Percentiles rank a stretch among this genome's conserved stretches.
Evolutionary conservation across 495 filamentous ascomycete genomes (phyloP).

Genomic region (Glutinoglossum americanum): DNA sequence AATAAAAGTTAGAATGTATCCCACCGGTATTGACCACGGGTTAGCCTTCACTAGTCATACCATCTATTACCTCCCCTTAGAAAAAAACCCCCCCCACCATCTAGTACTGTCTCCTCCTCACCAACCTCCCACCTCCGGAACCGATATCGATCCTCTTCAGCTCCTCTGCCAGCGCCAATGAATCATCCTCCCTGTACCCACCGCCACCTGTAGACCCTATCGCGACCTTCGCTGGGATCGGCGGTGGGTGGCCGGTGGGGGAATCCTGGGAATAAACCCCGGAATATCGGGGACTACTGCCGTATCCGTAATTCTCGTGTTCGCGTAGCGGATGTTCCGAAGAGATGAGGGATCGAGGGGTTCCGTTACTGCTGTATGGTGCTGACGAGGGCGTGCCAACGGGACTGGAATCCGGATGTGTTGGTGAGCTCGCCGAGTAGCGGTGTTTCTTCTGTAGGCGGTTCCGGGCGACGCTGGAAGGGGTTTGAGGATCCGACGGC

Average conservation of each 20-base stretch:
- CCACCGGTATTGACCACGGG: too few species aligned
- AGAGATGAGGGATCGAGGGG: conserved; percentile 1
- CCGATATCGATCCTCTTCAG: conserved; percentile 71
- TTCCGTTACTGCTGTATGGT: conserved; percentile 1
- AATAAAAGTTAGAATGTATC: too few species aligned
- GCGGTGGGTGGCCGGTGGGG: conserved; percentile 25
- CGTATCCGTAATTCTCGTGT: conserved; percentile 12
- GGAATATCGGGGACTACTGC: conserved; percentile 1
- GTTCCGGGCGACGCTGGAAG: conserved; percentile 22
- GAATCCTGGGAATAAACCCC: conserved; percentile 8
- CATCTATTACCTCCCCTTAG: too few species aligned
- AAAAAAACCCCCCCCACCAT: too few species aligned
- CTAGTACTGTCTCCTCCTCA: conserved; percentile 1
- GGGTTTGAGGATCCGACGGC: conserved; percentile 13
- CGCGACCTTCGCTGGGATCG: conserved; percentile 59
- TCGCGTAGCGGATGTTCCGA: conserved; percentile 9
- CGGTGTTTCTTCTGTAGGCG: conserved; percentile 37
- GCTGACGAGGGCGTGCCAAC: neutral
- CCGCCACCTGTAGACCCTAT: conserved; percentile 21
- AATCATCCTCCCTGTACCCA: conserved; percentile 20
- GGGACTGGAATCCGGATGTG: neutral
- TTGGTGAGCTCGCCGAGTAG: neutral
- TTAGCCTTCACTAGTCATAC: too few species aligned
- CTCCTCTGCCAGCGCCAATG: conserved; percentile 56
- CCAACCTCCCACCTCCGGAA: conserved; percentile 8